Base-by-base conservation (phyloP, 495 filamentous ascomycete genomes). In the Neurospora hispaniola region DNA sequence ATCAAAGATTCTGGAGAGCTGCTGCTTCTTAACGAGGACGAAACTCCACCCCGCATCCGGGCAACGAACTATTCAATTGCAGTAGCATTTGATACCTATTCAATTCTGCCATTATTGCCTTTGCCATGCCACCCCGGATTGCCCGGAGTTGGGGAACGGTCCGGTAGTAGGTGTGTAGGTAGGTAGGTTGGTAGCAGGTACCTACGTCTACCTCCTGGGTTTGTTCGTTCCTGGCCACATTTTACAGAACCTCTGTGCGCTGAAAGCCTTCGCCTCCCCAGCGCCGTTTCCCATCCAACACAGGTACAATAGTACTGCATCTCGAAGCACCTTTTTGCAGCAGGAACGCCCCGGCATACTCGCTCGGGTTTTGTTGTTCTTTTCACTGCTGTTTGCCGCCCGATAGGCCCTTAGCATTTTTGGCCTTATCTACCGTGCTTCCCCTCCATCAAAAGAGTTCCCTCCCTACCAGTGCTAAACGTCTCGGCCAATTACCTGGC, bases 221-320 rank as follows among this genome's bases (percentile, higher is more conserved):
- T 31, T 31, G 27, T 31, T 31, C 27, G 14, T 35, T 66, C 23
- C 23, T 31, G 54, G 54, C 54, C 54, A 14, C 35, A 74, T 68
- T 71, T 80, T 74, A 35, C 82, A 84, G 79, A 84, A 86, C 27
- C 80, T 85, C 54, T 66, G 54, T 35, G 54, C 54, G 54, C 54
- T 62, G 54, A 27, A 62, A 62, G 23, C 27, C 54, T 62, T 62
- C 23, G 54, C 54, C 54, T 23, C 54, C 14, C 54, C 54, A 31
- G 54, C 54, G 27, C 54, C 23, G 54, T 68, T 66, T 46, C 70
- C 70, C 68, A 48, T 68, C 27, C 71, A 54, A 69, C 70, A 31
- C 70, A 68, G 72, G n/a, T 20, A 72, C 74, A 72, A 62, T 12
- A 35, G 54, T 66, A 35, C 54, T 31, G 27, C 27, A 66, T 66